Base-by-base conservation (phyloP, 768 basidiomycete genomes). In the Serendipita sp. region DNA sequence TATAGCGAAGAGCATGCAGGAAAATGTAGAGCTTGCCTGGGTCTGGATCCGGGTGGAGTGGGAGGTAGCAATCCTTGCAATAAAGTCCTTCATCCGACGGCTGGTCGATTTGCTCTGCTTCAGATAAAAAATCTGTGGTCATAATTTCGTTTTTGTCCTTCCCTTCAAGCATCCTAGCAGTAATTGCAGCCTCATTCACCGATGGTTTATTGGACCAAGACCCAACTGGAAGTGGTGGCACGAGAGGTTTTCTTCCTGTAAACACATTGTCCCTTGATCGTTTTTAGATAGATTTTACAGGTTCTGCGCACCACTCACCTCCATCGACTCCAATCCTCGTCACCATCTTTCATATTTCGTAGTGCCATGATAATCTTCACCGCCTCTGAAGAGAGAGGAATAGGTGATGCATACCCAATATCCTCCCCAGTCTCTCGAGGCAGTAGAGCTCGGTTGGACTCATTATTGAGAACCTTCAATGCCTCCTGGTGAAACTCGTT, bases 1-100 rank as follows among this genome's bases (percentile, higher is more conserved):
- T 88, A 74, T 93, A 97, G 69, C 81, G 81, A 71, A 89, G 74
- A 32, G 96, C 94, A 70, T 99, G 96, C 71, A 99, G 75, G 75
- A 94, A 99, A 68, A 99, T 98, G 75, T 91, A 97, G 65, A 98
- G 77, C 67, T 84, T 84, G 72, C 93, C 91, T 1, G 94, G 93
- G 70, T 83, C 84, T 1, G 95, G 96, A 74, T 99, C 96, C 10
- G 92, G 91, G 65, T 93, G 85, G 30, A 97, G 75, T 15, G 96
- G 96, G 52, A 96, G 78, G 73, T 89, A 97, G 72, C 95, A 99
- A 71, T 91, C 89, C 1, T 82, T 78, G 72, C 95, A 99, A 75
- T 91, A 96, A 18, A 80, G 70, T 64, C 70, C 58, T 32, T 30
- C 56, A 34, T 16, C 8, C 30, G n/a, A n/a, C 48, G 48, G n/a